Base-by-base conservation (phyloP, 345 rosid species). In the Dimocarpus longan region DNA sequence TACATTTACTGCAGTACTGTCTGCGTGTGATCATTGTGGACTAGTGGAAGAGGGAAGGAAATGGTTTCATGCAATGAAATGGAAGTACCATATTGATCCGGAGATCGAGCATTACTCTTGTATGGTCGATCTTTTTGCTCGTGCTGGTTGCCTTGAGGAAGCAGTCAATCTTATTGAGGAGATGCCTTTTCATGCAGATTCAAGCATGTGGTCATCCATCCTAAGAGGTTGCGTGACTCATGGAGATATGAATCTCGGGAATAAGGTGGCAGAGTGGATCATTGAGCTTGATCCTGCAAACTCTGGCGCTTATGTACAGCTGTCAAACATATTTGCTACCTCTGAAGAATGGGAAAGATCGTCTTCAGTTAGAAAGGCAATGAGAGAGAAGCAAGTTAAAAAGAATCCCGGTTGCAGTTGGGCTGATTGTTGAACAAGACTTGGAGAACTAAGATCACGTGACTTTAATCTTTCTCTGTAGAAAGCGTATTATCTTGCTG, bases 1-100 rank as follows among this genome's bases (percentile, higher is more conserved):
- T 54, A 95, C 98, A 26, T 92, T 91, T 75, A 89, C 84, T 65
- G 94, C 73, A 2, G 88, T 93, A 79, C 76, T 93, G 43, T 89
- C 95, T 69, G 94, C 98, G 11, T 95, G 95, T 76, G 89, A 89
- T 85, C 95, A 94, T 79, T 90, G 95, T 82, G 98, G 98, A 79
- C 74, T 95, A 79, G 87, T 92, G 16, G 93, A 87, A 66, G 98
- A 92, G 66, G 95, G 95, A 68, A 67, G 82, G 80, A 88, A 87
- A 78, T 85, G 93, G 89, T 93, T 92, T 62, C 62, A 86, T 42
- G 66, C 78, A 6, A 93, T 95, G 98, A 86, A 86, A 85, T 44
- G 81, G 79, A 86, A 89, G 26, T 80, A 86, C 57, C 82, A 85
- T 79, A 83, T 90, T n/a, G 84, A 83, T 76, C 98, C 91, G 39